Evolutionary conservation across 1,284 basidiomycete species (phyloP).

Genomic region (Psilocybe mexicana): DNA sequence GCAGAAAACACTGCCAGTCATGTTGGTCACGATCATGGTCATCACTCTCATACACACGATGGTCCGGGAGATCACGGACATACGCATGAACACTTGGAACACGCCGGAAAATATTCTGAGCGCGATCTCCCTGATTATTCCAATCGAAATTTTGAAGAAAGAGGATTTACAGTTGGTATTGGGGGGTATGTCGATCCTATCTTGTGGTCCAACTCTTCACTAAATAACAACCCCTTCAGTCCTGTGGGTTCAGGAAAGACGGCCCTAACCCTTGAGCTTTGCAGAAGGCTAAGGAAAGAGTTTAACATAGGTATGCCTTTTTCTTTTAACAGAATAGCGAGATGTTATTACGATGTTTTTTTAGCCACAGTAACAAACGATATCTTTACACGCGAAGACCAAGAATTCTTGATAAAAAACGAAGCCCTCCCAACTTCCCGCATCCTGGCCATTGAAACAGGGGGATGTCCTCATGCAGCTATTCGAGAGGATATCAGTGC

Average conservation of each 20-base stretch:
- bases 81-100: slow-evolving; percentile 87
- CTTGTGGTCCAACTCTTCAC: not conserved
- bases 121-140: slow-evolving; percentile 91
- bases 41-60: slow-evolving; percentile 41
- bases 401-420: slow-evolving; percentile 95
- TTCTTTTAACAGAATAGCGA: slow-evolving; percentile 18
- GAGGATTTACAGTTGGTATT: slow-evolving; percentile 96
- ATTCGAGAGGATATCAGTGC: slow-evolving; percentile 98
- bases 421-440: slow-evolving; percentile 83
- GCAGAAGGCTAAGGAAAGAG: slow-evolving; percentile 76
- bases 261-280: slow-evolving; percentile 91
- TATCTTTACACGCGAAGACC: slow-evolving; percentile 97
- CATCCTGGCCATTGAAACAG: slow-evolving; percentile 96
- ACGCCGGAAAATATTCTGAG: slow-evolving; percentile 89
- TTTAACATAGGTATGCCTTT: slow-evolving; percentile 81
- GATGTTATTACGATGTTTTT: not conserved
- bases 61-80: slow-evolving; percentile 77
- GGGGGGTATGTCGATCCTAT: slow-evolving; percentile 69
- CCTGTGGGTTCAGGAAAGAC: slow-evolving; percentile 99
- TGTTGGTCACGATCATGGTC: slow-evolving; percentile 40
- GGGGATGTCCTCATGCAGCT: slow-evolving; percentile 93
- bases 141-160: slow-evolving; percentile 83
- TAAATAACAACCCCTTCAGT: slow-evolving; percentile 38
- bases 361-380: slow-evolving; percentile 95
- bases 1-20: slow-evolving; percentile 15